These are phyloP conservation scores for Rosa hybrid DNA, from an alignment of 331 rosid genomes.

Conservation along the genomic window DNA sequence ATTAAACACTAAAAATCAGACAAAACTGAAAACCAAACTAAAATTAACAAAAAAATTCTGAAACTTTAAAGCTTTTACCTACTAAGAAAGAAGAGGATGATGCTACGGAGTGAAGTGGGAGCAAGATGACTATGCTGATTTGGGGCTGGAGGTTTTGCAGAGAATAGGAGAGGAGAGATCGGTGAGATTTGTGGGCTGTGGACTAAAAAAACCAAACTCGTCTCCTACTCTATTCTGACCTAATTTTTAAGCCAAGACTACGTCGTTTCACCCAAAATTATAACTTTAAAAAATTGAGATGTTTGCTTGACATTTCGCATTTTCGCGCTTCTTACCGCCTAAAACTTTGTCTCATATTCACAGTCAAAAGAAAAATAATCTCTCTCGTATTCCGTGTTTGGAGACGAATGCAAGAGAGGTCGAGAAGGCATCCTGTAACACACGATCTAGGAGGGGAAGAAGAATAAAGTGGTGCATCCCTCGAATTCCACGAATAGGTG, in stretches of 20 bases:
- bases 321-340: not conserved
- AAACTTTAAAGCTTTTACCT: not conserved
- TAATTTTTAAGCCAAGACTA: too few relatives aligned
- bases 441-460: too few relatives aligned
- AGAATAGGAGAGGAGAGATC: not conserved
- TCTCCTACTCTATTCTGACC: too few relatives aligned
- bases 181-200: not conserved
- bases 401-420: too few relatives aligned
- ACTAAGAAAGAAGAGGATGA: not conserved
- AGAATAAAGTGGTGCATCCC: too few relatives aligned
- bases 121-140: not conserved
- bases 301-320: not conserved
- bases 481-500: too few relatives aligned
- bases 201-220: too few relatives aligned
- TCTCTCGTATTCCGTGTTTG: too few relatives aligned
- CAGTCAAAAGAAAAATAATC: too few relatives aligned
- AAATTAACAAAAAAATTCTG: not conserved
- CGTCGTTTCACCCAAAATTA: too few relatives aligned
- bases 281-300: too few relatives aligned
- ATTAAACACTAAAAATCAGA: not conserved
- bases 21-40: not conserved
- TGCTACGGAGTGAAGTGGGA: not conserved
- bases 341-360: not conserved
- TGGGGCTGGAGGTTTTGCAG: not conserved
- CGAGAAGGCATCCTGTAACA: too few relatives aligned